Conservation (phyloP, 495 filamentous ascomycete species). For the Melanomma pulvis-pyrius region DNA sequence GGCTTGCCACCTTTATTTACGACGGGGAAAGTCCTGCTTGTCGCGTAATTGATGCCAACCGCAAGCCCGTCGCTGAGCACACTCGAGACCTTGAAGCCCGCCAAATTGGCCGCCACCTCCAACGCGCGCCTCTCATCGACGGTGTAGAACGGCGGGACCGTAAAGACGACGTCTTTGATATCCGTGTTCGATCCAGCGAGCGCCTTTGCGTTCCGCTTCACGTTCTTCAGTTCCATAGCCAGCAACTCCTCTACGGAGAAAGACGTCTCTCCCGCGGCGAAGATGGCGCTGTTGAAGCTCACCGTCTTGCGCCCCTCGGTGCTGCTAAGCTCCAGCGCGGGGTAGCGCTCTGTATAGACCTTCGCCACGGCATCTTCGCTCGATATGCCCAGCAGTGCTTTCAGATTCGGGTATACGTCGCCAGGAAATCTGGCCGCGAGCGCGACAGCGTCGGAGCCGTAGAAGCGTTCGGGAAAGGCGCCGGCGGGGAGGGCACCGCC, state of each 20-base stretch:
- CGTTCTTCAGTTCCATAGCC: conserved; percentile 92
- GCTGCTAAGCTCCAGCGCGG: conserved; percentile 62
- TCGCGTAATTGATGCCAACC: conserved; percentile 94
- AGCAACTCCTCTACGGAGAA: conserved; percentile 91
- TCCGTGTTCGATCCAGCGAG: conserved; percentile 76
- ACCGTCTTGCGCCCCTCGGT: conserved; percentile 68
- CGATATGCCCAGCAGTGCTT: conserved; percentile 76
- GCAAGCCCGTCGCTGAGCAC: conserved; percentile 89
- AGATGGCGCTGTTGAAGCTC: conserved; percentile 73
- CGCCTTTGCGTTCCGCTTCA: conserved; percentile 81
- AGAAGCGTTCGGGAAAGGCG: conserved; percentile 82
- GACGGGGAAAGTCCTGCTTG: conserved; percentile 81
- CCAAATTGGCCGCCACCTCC: conserved; percentile 78
- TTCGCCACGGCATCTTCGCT: conserved; percentile 60
- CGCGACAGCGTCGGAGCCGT: conserved; percentile 88
- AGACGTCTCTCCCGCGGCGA: conserved; percentile 65
- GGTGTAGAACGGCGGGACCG: conserved; percentile 88
- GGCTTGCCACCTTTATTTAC: conserved; percentile 83
- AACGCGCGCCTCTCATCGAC: conserved; percentile 85
- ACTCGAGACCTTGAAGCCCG: conserved; percentile 80
- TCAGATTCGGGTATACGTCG: conserved; percentile 93
- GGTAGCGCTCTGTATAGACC: conserved; percentile 71
- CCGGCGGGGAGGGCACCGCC: conserved; percentile 53
- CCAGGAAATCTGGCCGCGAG: conserved; percentile 84
- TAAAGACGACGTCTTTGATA: conserved; percentile 82